Evolutionary conservation across 148 eudicot species (phyloP), one percentile per base, ranked within the genome.

Genomic region (Rhododendron henanense): DNA sequence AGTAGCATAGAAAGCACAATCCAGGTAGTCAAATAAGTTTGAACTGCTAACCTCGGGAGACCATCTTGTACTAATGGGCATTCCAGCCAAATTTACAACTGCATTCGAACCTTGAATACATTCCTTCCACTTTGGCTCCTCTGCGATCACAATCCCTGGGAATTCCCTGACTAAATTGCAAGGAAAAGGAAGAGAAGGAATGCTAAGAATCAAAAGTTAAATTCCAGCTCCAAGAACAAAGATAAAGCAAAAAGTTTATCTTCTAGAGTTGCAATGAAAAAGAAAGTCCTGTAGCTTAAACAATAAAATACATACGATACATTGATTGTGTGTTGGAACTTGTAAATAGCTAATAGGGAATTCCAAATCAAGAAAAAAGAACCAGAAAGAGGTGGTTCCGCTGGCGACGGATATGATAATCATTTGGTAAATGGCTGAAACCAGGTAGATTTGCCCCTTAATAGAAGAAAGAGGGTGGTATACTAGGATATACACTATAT

Each of bases 41-140:
- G 73, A 79, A 84, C 79, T 45, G 84, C 87, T 65, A 88, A 97
- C 99, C 96, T 97, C 96, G 33, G 95, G 93, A 79, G 99, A 95
- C 99, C 99, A 97, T 92, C 98, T 97, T 67, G 98, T 97, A 85
- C 98, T 97, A 84, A 97, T 94, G 51, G 99, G 98, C 93, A 92
- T 41, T 88, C 99, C 99, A 76, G 99, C 99, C 88, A 97, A 83
- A 87, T 97, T 97, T 63, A 97, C 98, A 74, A 97, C 98, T 85
- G 98, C 98, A 88, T 90, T 93, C 87, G 99, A 97, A 87, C 98
- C 96, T 86, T 87, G 86, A 90, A 97, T 95, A 88, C 89, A 89
- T 45, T 94, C 92, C 89, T 89, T 94, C 99, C 99, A 97, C 88
- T 95, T 91, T 78, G 92, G 47, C 87, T 95, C 96, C 89, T 94